Base-by-base conservation (phyloP, 176 grass and related monocot species). In the Oryza glaberrima region DNA sequence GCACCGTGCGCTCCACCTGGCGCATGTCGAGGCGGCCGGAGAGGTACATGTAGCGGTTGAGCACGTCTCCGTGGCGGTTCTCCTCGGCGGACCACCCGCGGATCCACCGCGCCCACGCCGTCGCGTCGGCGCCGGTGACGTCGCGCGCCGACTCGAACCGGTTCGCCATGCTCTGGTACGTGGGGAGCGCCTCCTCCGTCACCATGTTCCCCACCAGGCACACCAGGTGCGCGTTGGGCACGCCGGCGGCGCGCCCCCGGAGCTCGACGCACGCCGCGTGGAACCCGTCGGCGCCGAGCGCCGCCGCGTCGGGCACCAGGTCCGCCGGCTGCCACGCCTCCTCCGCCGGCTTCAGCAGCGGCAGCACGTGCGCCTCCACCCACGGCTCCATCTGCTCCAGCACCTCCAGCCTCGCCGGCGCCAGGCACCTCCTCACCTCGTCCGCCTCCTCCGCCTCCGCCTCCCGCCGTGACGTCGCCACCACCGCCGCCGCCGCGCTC, bases 51-150 rank as follows among this genome's bases (percentile, higher is more conserved):
- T 98, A 98, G 25, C 90, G 90, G 34, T 81, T 92, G 11, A 98
- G 93, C 79, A 93, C 82, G 78, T 95, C 93, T 9, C 95, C 95
- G 54, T 98, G 95, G 25, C 95, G 87, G 82, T 98, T 93, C 93
- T 98, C 95, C 89, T 98, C 95, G 22, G 93, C 93, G 0, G 93
- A 88, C 93, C 93, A 98, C 0, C 85, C 70, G 25, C 93, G 91
- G 79, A 92, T 89, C 96, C 96, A 98, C 14, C 89, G 83, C 9
- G 96, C 96, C 96, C 93, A 98, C 3, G 91, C 81, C 43, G 82
- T 81, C 35, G 5, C 56, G 82, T 94, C 94, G 43, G 90, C 87
- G 20, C 95, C 95, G 43, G 43, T 91, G 77, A 89, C 66, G 7
- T 93, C 94, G 3, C 81, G 82, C 15, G 90, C 91, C 1, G 34